These are phyloP conservation scores for Onygenales sp. DNA, from an alignment of 2,329 filamentous ascomycete genomes.

Conservation along the genomic window DNA sequence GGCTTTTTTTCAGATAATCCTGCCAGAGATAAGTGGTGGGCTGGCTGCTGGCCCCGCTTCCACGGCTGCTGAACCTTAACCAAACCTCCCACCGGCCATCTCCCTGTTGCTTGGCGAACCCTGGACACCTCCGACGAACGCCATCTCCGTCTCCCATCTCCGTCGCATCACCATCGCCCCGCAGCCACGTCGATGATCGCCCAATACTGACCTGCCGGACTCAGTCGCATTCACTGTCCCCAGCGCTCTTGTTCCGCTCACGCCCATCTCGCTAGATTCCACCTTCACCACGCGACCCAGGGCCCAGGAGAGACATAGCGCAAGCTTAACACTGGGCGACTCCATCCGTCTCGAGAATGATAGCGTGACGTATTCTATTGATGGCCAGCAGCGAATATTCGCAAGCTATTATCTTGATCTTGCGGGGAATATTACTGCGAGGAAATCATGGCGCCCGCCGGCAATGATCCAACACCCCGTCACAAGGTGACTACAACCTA, in stretches of 20 bases:
- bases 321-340: not conserved
- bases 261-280: not conserved
- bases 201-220: not conserved
- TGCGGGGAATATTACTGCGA: not conserved
- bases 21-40: too few relatives aligned
- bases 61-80: too few relatives aligned
- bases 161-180: too few relatives aligned
- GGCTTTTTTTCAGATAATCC: too few relatives aligned
- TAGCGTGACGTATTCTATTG: not conserved
- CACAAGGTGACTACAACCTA: conserved; percentile 11
- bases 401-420: not conserved
- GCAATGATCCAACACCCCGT: conserved; percentile 5
- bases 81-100: too few relatives aligned
- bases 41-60: too few relatives aligned
- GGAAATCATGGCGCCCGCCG: not conserved
- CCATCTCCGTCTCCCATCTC: too few relatives aligned
- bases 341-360: not conserved
- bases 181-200: not conserved
- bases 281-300: not conserved
- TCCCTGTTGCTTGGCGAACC: too few relatives aligned
- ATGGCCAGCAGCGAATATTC: not conserved
- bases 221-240: not conserved
- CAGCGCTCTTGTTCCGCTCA: not conserved
- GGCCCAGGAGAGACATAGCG: not conserved
- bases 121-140: too few relatives aligned